Evolutionary conservation across 2,329 filamentous ascomycete species (phyloP), one percentile per base, ranked within the genome.

Genomic region (Fusarium sp.): DNA sequence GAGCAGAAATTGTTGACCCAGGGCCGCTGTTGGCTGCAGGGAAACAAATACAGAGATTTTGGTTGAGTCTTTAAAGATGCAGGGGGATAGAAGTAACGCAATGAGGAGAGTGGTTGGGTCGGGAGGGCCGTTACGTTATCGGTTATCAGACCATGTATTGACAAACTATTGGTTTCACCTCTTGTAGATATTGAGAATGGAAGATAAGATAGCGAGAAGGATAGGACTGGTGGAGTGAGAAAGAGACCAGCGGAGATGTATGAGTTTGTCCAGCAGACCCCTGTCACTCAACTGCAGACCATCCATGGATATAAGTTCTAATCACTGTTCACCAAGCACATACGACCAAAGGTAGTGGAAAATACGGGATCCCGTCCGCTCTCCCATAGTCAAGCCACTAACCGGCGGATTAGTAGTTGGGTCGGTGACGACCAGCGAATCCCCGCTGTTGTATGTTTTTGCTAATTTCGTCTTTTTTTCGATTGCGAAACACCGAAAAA

Each of bases 91-190:
- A 31, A 49, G 43, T 49, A 49, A 31, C 33, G 19, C 33, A 49
- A 24, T 7, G 40, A 38, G 11, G 8, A 19, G 19, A 19, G 19
- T 19, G 19, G 19, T 19, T 13, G 26, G 40, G 22, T 36, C 7
- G n/a, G n/a, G 13, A 22, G 42, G 26, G 31, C 7, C 15, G 40
- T 46, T 31, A 22, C 22, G 40, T 36, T 38, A 55, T n/a, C 14
- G 46, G 40, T 36, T 38, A 55, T n/a, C 14, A 55, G 40, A 8
- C 31, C 31, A 51, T 26, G 43, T 33, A 40, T 26, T 55, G 7
- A 44, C 39, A 3, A 67, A 55, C 15, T 57, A 67, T 15, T 67
- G 64, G 44, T 55, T 67, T 42, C 62, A 66, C 38, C 40, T 67
- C 3, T 42, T 46, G 17, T 55, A 40, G 21, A 26, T 17, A 5